A percentile compares a stretch with the other conserved stretches of the same genome.
phyloP scores from a whole-genome alignment of 805 yeast species.

The Priceomyces castillae region DNA sequence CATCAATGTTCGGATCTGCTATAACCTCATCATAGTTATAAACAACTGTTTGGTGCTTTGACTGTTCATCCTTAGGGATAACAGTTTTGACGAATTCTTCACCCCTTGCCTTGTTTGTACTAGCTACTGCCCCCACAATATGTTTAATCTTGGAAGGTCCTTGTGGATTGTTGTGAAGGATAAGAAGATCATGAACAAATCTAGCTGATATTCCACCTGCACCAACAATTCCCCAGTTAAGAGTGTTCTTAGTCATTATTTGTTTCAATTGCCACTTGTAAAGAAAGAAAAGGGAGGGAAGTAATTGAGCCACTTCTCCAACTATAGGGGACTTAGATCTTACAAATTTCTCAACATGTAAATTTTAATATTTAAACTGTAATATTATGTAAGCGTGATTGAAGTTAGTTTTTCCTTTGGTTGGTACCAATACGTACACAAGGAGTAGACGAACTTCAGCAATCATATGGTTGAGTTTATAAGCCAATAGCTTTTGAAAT shows the following conservation, averaged over 20 bases:
- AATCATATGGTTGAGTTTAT: neutral
- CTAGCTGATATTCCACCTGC: slow-evolving; percentile 47
- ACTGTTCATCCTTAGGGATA: slow-evolving; percentile 19
- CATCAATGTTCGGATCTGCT: slow-evolving; percentile 41
- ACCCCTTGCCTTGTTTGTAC: slow-evolving; percentile 36
- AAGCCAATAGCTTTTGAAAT: neutral
- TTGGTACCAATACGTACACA: neutral
- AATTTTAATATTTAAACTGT: neutral
- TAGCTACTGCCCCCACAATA: slow-evolving; percentile 38
- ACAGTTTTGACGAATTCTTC: slow-evolving; percentile 24
- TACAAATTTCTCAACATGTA: neutral
- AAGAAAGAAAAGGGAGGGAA: no score
- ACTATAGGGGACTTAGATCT: no score
- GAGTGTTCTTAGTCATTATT: slow-evolving; percentile 2
- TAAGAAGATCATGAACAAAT: slow-evolving; percentile 39
- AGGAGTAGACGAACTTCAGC: neutral
- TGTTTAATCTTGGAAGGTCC: slow-evolving; percentile 26
- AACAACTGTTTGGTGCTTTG: slow-evolving; percentile 22
- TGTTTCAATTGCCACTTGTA: no score
- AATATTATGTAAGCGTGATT: neutral
- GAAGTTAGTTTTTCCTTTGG: neutral
- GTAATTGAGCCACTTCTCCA: no score
- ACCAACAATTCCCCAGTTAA: slow-evolving; percentile 50
- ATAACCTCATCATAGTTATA: slow-evolving; percentile 45
- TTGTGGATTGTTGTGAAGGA: slow-evolving; percentile 20